These are phyloP conservation scores for Solanum appendiculatum DNA, from an alignment of 257 asterid genomes.

Conservation along the genomic window DNA sequence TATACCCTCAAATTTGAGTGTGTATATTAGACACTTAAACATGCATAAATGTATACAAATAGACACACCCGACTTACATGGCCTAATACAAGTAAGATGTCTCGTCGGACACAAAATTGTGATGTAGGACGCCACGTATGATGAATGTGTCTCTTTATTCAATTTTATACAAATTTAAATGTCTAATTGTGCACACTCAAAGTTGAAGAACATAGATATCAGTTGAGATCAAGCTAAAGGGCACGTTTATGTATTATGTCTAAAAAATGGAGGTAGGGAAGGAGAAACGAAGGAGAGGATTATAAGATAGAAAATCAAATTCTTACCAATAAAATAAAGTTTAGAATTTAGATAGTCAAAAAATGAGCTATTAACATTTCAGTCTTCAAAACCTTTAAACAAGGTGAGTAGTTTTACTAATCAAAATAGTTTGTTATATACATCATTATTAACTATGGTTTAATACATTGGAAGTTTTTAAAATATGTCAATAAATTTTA, in stretches of 20 bases:
- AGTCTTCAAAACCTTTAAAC: background rate
- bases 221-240: too few species aligned
- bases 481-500: too few species aligned
- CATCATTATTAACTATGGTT: background rate
- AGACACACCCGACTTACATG: too few species aligned
- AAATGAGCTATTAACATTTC: too few species aligned
- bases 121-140: accelerated
- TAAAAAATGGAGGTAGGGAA: background rate
- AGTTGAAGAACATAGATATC: background rate
- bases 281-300: too few species aligned
- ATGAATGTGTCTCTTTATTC: accelerated
- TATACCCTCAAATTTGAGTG: too few species aligned
- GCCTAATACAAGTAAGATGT: background rate
- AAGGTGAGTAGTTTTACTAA: background rate
- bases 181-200: background rate
- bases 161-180: too few species aligned
- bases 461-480: too few species aligned
- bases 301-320: too few species aligned
- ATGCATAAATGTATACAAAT: too few species aligned
- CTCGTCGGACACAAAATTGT: too few species aligned
- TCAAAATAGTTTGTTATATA: background rate
- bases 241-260: too few species aligned
- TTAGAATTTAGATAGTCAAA: background rate
- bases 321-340: accelerated
- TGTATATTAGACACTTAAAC: background rate